phyloP scores from a whole-genome alignment of 768 basidiomycete species.

The Serendipita sp. region DNA sequence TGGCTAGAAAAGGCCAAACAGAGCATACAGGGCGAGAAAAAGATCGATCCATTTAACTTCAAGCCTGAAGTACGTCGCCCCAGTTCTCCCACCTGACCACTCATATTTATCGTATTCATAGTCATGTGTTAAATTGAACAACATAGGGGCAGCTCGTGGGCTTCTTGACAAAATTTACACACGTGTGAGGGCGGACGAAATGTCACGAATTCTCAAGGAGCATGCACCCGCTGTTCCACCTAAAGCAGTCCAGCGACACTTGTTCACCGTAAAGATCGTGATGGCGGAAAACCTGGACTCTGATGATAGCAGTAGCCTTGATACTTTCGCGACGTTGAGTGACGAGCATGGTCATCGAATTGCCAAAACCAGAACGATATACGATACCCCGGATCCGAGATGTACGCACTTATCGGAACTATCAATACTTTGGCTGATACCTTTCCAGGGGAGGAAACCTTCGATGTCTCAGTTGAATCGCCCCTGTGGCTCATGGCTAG shows the following conservation, averaged over 20 bases:
- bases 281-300: slow-evolving; percentile 80
- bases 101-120: slow-evolving; percentile 18
- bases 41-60: slow-evolving; percentile 90
- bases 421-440: slow-evolving; percentile 7
- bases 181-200: slow-evolving; percentile 77
- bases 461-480: slow-evolving; percentile 85
- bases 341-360: slow-evolving; percentile 80
- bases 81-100: background rate
- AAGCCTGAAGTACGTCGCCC: slow-evolving; percentile 33
- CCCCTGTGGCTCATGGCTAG: slow-evolving; percentile 97
- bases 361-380: slow-evolving; percentile 91
- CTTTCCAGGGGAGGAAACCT: slow-evolving; percentile 80
- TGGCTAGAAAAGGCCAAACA: slow-evolving; percentile 78
- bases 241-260: slow-evolving; percentile 54
- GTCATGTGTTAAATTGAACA: slow-evolving; percentile 95
- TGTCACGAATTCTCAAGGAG: slow-evolving; percentile 43
- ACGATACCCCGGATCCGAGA: slow-evolving; percentile 77
- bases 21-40: slow-evolving; percentile 72
- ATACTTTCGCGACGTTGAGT: slow-evolving; percentile 87
- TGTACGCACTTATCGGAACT: slow-evolving; percentile 35
- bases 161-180: slow-evolving; percentile 89
- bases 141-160: slow-evolving; percentile 80
- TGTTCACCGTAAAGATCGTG: slow-evolving; percentile 88
- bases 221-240: slow-evolving; percentile 54
- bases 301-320: slow-evolving; percentile 58